These are phyloP conservation scores for Cercophora scortea DNA, from an alignment of 495 filamentous ascomycete genomes.

Conservation along the genomic window DNA sequence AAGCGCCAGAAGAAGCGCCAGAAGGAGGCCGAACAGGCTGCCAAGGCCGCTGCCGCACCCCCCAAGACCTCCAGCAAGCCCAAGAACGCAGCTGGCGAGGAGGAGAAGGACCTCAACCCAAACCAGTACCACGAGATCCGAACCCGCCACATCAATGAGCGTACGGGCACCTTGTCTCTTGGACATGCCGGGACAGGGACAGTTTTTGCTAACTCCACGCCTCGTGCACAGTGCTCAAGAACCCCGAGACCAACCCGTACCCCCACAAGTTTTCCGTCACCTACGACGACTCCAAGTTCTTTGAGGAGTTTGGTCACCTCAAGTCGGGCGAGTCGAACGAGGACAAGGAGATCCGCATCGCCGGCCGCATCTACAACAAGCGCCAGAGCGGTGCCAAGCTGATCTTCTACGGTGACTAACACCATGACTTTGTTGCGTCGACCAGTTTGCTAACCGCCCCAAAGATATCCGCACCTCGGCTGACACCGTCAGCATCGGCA, in stretches of 20 bases:
- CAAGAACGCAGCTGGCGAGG: conserved; percentile 40
- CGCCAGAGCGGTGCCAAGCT: conserved; percentile 76
- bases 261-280: conserved; percentile 95
- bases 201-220: conserved; percentile 3
- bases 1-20: conserved; percentile 88
- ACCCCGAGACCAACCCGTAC: conserved; percentile 79
- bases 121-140: conserved; percentile 97
- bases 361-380: conserved; percentile 83
- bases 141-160: conserved; percentile 73
- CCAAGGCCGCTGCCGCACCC: conserved; percentile 71
- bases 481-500: conserved; percentile 44
- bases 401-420: conserved; percentile 61
- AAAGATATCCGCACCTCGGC: conserved; percentile 59
- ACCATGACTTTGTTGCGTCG: not conserved
- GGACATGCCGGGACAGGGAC: not conserved
- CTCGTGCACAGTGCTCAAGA: conserved; percentile 47
- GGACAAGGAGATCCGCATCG: conserved; percentile 64
- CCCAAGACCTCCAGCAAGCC: conserved; percentile 61
- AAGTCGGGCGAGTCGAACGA: conserved; percentile 77
- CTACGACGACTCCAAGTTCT: conserved; percentile 68
- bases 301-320: conserved; percentile 64
- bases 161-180: conserved; percentile 6
- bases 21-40: conserved; percentile 77
- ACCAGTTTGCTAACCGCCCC: not conserved
- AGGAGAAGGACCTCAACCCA: conserved; percentile 61